Base-by-base conservation (phyloP, 306 rosid species). In the Adenanthera pavonina region DNA sequence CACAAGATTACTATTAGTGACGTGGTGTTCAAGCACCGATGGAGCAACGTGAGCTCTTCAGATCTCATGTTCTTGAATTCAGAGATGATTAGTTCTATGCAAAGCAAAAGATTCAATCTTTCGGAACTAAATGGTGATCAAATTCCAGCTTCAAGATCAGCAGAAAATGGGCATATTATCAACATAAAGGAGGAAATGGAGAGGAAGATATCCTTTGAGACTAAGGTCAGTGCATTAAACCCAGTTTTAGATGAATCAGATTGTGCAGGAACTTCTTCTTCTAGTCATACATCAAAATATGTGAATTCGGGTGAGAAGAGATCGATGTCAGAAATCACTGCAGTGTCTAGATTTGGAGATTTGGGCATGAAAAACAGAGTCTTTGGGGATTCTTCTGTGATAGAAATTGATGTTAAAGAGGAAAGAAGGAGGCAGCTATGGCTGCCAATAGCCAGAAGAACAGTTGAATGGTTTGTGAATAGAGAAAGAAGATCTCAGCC, bases 381-480 rank as follows among this genome's bases (percentile, higher is more conserved):
- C 3, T 51, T 82, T 10, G 48, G 65, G 20, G 90, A 89, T 15
- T 80, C 85, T 77, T 90, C 88, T 75, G 76, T 82, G 80, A 19
- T 72, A 69, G 90, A 62, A 84, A 83, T 59, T 69, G 87, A 78
- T 80, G 85, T 76, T 7, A 89, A 78, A 81, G 94, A 89, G 75
- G 97, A 92, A 80, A 95, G 90, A 81, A 75, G 33, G 68, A 89
- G 98, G 77, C 88, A 85, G 77, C 81, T 87, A 80, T 95, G 99
- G 99, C 83, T 87, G 77, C 95, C 97, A 43, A 95, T 95, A 79
- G 98, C 98, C 1, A 88, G 82, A 88, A 93, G 87, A 90, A 95
- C 99, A 84, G 96, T 89, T 68, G 90, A 84, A 69, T 95, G 97
- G 99, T 95, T 88, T 90, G 98, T 91, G 80, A 92, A 92, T n/a